A percentile compares a stretch with the other conserved stretches of the same genome.
Evolutionary conservation across 495 filamentous ascomycete species (phyloP).

Genomic region (Choiromyces venosus): DNA sequence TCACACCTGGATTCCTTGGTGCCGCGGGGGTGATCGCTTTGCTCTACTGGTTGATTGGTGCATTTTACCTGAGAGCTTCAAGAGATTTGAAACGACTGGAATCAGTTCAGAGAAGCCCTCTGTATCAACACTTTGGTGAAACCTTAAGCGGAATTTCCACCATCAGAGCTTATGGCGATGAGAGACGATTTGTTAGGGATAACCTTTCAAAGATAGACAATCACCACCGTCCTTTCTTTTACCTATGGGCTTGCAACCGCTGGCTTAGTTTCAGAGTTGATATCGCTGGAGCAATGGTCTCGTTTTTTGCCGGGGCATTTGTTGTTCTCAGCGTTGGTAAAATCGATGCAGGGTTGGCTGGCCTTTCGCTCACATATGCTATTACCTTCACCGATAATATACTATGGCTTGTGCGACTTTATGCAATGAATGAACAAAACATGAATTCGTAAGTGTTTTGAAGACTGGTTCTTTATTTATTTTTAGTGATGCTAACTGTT

Average conservation of each 20-base stretch:
- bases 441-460: conserved; percentile 68
- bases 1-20: conserved; percentile 88
- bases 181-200: conserved; percentile 86
- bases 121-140: conserved; percentile 98
- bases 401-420: conserved; percentile 93
- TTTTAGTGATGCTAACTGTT: conserved; percentile 16
- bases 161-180: conserved; percentile 93
- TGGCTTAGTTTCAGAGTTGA: conserved; percentile 96
- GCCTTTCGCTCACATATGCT: conserved; percentile 94
- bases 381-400: conserved; percentile 97
- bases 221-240: conserved; percentile 90
- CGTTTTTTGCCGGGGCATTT: conserved; percentile 91
- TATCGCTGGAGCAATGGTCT: conserved; percentile 79
- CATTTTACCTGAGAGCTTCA: conserved; percentile 84
- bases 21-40: conserved; percentile 78
- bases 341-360: conserved; percentile 89
- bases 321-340: conserved; percentile 75
- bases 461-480: background rate
- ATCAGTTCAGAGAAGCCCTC: conserved; percentile 85
- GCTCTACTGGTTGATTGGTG: conserved; percentile 75
- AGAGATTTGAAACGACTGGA: conserved; percentile 91
- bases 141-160: conserved; percentile 94
- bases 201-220: conserved; percentile 85
- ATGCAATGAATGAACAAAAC: conserved; percentile 92
- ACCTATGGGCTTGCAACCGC: conserved; percentile 92